These are phyloP conservation scores for Acacia confusa DNA, from an alignment of 306 rosid genomes.

Conservation along the genomic window DNA sequence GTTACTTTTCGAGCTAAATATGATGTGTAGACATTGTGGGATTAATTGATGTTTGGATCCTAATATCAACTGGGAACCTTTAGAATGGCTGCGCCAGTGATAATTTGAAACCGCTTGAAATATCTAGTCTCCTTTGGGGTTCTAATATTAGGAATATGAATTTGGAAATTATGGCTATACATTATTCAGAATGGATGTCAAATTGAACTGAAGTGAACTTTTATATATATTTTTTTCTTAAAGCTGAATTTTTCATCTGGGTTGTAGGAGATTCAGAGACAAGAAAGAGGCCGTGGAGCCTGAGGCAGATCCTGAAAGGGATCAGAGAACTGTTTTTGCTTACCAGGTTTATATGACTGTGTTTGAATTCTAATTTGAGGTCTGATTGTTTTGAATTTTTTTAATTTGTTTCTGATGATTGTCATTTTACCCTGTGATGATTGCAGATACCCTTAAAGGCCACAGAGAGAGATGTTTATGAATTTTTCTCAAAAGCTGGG, in stretches of 20 bases:
- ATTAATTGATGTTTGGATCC: conserved; percentile 18
- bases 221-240: background rate
- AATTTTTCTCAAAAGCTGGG: conserved; percentile 95
- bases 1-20: background rate
- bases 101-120: background rate
- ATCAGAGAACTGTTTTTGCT: conserved; percentile 98
- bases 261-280: conserved; percentile 82
- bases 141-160: background rate
- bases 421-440: conserved; percentile 36
- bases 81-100: background rate
- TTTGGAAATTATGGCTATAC: background rate
- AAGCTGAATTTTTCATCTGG: conserved; percentile 20
- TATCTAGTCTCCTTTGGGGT: background rate
- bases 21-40: conserved; percentile 10
- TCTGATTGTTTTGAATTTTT: conserved; percentile 6
- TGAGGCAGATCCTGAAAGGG: conserved; percentile 99
- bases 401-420: conserved; percentile 27
- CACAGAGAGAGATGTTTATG: conserved; percentile 88
- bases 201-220: background rate
- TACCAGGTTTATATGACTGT: conserved; percentile 63
- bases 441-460: conserved; percentile 97
- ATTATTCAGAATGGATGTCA: background rate
- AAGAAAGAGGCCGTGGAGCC: conserved; percentile 88
- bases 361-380: background rate
- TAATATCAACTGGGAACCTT: background rate